phyloP scores from a whole-genome alignment of 2,329 filamentous ascomycete species.

The Nectriaceae sp. region DNA sequence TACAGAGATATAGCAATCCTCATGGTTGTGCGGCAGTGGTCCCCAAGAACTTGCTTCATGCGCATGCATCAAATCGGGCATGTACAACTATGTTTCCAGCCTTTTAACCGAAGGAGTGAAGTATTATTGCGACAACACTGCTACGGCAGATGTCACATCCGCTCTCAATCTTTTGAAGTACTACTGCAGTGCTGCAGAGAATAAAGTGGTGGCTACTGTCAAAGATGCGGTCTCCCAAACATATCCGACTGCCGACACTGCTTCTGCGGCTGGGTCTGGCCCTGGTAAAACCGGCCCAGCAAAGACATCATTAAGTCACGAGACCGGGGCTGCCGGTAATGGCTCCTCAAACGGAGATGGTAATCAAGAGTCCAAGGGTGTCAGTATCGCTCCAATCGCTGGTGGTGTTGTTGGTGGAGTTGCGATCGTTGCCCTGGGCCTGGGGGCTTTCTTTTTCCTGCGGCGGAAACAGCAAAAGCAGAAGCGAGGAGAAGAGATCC shows the following conservation, averaged over 20 bases:
- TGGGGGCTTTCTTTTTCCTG: slow-evolving; percentile 39
- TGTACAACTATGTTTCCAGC: slow-evolving; percentile 45
- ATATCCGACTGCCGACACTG: slow-evolving; percentile 17
- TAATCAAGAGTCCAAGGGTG: slow-evolving; percentile 7
- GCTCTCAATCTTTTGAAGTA: slow-evolving; percentile 46
- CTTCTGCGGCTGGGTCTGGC: slow-evolving; percentile 5
- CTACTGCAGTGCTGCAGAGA: slow-evolving; percentile 53
- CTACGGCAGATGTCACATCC: slow-evolving; percentile 46
- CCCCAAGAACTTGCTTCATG: slow-evolving; percentile 55
- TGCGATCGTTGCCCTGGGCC: slow-evolving; percentile 27
- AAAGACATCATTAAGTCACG: slow-evolving; percentile 4
- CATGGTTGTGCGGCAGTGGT: slow-evolving; percentile 45
- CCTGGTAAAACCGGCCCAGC: slow-evolving; percentile 10
- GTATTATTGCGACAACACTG: slow-evolving; percentile 45
- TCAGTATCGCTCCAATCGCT: slow-evolving; percentile 36
- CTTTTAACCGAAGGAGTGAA: slow-evolving; percentile 47
- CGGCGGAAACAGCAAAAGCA: slow-evolving; percentile 33
- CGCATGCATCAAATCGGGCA: slow-evolving; percentile 51
- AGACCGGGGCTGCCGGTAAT: not conserved
- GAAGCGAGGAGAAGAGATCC: slow-evolving; percentile 23
- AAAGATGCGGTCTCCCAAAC: slow-evolving; percentile 35
- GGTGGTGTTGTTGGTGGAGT: slow-evolving; percentile 32
- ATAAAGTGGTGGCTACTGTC: slow-evolving; percentile 42
- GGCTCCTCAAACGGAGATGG: slow-evolving; percentile 9
- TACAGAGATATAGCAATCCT: slow-evolving; percentile 27